Evolutionary conservation across 805 yeast species (phyloP).

Genomic region (Phaffomyces opuntiae): DNA sequence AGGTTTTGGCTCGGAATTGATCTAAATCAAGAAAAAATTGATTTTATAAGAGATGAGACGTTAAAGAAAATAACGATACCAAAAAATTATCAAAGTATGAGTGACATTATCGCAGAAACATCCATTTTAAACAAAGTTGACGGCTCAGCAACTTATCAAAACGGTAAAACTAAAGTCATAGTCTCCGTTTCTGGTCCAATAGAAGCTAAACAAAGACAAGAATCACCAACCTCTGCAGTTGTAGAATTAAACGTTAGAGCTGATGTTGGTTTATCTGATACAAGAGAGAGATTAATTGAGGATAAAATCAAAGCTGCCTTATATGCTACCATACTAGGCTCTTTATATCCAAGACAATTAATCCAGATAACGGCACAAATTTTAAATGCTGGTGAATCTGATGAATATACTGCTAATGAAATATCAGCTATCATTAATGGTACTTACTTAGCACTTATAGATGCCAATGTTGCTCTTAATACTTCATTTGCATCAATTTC

Average conservation of each 20-base stretch:
- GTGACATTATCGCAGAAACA: conserved; percentile 11
- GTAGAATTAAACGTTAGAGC: conserved; percentile 79
- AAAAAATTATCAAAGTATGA: neutral
- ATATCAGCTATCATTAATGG: conserved; percentile 47
- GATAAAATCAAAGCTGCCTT: conserved; percentile 60
- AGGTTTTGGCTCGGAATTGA: too few relatives aligned
- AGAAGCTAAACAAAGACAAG: conserved; percentile 78
- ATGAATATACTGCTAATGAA: conserved; percentile 22
- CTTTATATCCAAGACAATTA: conserved; percentile 71
- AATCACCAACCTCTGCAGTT: conserved; percentile 69
- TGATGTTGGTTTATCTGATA: conserved; percentile 61
- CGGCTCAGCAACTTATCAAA: conserved; percentile 63
- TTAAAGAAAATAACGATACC: neutral
- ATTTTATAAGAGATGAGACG: neutral
- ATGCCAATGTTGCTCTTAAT: conserved; percentile 68
- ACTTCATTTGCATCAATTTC: conserved; percentile 55
- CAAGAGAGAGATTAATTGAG: conserved; percentile 72
- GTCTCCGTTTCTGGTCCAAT: conserved; percentile 88
- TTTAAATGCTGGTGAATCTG: conserved; percentile 44
- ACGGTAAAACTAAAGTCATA: conserved; percentile 50
- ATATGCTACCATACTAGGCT: conserved; percentile 50
- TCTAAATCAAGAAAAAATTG: too few relatives aligned
- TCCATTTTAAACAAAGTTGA: conserved; percentile 52
- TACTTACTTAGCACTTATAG: conserved; percentile 64
- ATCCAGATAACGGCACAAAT: conserved; percentile 65